Percentiles rank a stretch among this genome's conserved stretches.
Evolutionary conservation across 768 basidiomycete species (phyloP).

Genomic region (Xerocomellus chrysenteron): DNA sequence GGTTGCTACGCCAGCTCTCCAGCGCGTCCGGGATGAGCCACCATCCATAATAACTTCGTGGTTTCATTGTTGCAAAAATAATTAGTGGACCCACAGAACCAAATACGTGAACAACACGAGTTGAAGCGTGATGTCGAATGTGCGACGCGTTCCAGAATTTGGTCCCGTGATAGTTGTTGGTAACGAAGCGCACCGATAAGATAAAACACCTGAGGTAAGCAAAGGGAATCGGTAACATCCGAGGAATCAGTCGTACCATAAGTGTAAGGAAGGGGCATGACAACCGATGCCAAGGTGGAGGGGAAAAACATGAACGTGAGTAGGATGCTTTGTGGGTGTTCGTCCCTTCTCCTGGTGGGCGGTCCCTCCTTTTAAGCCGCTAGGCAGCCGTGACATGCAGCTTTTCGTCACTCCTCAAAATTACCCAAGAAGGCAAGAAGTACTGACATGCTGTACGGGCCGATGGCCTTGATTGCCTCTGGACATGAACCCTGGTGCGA

Average conservation of each 20-base stretch:
- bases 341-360: slow-evolving; percentile 3
- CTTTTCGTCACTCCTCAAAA: slow-evolving; percentile 13
- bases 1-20: slow-evolving; percentile 10
- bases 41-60: slow-evolving; percentile 25
- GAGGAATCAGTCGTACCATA: slow-evolving; percentile 11
- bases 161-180: slow-evolving; percentile 6
- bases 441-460: slow-evolving; percentile 17
- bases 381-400: slow-evolving; percentile 16
- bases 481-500: slow-evolving; percentile 27
- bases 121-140: not conserved
- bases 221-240: slow-evolving; percentile 13
- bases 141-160: slow-evolving; percentile 15
- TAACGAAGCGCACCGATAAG: slow-evolving; percentile 15
- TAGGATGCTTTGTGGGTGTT: not conserved
- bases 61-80: slow-evolving; percentile 31
- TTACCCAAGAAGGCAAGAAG: slow-evolving; percentile 30
- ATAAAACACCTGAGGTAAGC: slow-evolving; percentile 24
- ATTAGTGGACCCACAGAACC: slow-evolving; percentile 34
- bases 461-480: slow-evolving; percentile 26
- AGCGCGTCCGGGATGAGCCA: slow-evolving; percentile 16
- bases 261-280: not conserved
- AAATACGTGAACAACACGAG: slow-evolving; percentile 31
- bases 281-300: not conserved
- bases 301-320: slow-evolving; percentile 3
- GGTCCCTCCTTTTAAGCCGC: slow-evolving; percentile 27